Evolutionary conservation across 805 yeast species (phyloP).

Genomic region (Saccharomycopsis fermentans): DNA sequence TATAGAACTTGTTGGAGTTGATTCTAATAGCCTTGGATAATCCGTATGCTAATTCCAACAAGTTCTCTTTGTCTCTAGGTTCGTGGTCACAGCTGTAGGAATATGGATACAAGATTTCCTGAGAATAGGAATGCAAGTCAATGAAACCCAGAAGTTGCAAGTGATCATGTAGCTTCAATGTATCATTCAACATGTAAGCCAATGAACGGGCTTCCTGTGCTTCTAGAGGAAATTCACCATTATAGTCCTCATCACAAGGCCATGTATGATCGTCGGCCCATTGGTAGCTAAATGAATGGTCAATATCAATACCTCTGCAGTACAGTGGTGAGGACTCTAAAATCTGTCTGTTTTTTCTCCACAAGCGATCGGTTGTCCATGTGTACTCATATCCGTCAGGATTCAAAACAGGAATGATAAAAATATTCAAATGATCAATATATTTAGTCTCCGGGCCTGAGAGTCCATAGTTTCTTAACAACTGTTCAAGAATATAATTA

Average conservation of each 20-base stretch:
- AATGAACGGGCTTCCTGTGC: conserved; percentile 47
- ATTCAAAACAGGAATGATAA: conserved; percentile 74
- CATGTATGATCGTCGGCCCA: conserved; percentile 49
- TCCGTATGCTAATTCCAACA: conserved; percentile 75
- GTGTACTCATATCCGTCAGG: conserved; percentile 87
- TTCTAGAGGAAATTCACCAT: conserved; percentile 67
- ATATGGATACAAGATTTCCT: conserved; percentile 73
- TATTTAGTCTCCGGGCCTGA: conserved; percentile 33
- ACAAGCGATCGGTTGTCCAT: conserved; percentile 70
- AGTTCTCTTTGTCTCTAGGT: conserved; percentile 74
- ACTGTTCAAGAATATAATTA: conserved; percentile 41
- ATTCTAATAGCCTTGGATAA: conserved; percentile 62
- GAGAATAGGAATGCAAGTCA: conserved; percentile 80
- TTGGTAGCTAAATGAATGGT: conserved; percentile 70
- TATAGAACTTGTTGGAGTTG: conserved; percentile 52
- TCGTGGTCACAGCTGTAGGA: conserved; percentile 64
- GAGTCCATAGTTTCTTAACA: conserved; percentile 38
- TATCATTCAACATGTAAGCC: conserved; percentile 34
- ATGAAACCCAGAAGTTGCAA: conserved; percentile 66
- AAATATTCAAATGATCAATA: conserved; percentile 53
- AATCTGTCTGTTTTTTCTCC: conserved; percentile 79
- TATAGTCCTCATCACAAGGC: conserved; percentile 77
- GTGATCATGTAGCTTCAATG: conserved; percentile 27
- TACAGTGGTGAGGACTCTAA: conserved; percentile 45
- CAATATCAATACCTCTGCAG: conserved; percentile 80